These are phyloP conservation scores for Nicotiana tabacum DNA, from an alignment of 257 asterid genomes.

Conservation along the genomic window DNA sequence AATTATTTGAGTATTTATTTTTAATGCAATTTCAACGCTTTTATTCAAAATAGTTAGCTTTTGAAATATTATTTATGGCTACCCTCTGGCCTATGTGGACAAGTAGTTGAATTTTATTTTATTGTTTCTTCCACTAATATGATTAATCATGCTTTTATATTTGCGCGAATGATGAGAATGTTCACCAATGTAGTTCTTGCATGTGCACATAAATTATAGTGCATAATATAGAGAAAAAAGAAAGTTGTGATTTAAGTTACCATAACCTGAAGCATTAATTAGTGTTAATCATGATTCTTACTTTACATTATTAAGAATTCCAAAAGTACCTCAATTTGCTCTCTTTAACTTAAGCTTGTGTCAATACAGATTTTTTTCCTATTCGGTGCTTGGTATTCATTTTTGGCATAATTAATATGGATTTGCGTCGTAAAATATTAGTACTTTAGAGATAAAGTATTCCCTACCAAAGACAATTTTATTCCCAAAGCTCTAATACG, in stretches of 20 bases:
- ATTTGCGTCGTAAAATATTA: too few species aligned
- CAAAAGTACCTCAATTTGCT: background rate
- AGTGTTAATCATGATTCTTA: constrained; percentile 2
- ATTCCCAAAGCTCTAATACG: too few species aligned
- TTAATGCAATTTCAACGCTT: background rate
- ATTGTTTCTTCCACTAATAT: background rate
- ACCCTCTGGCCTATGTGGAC: background rate
- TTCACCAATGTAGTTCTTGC: background rate
- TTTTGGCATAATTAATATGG: too few species aligned
- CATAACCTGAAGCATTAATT: background rate
- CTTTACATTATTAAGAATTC: background rate
- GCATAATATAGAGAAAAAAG: background rate
- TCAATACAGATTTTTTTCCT: too few species aligned
- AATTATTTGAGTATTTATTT: background rate
- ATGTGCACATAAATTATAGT: background rate
- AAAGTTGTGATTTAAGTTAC: background rate
- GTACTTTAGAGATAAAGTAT: too few species aligned
- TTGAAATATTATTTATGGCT: background rate
- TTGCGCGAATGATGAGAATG: background rate
- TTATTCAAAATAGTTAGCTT: background rate
- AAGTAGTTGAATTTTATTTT: background rate
- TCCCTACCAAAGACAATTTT: too few species aligned
- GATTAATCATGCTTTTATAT: background rate
- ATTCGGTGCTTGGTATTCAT: too few species aligned
- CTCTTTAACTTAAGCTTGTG: too few species aligned